Percentiles rank a stretch among this genome's conserved stretches.
Conservation (phyloP, 176 grass and related monocot genomes). For the Oryza glaberrima region DNA sequence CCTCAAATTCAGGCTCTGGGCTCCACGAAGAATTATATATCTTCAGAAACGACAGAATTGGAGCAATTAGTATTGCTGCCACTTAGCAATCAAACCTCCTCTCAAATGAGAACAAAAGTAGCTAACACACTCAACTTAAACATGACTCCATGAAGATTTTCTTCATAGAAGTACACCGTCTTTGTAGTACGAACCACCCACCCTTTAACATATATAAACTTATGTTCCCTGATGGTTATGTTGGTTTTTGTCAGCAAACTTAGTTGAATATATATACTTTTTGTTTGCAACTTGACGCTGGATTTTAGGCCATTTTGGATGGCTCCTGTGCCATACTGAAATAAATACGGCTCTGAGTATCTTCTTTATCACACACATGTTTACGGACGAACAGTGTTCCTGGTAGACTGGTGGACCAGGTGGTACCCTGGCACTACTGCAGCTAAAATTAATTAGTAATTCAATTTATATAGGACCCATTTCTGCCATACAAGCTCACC, state of each 20-base stretch:
- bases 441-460: conserved; percentile 24
- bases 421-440: conserved; percentile 13
- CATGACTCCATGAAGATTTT: conserved; percentile 9
- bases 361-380: conserved; percentile 16
- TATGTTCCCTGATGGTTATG: not conserved
- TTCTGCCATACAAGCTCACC: not conserved
- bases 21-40: conserved; percentile 37
- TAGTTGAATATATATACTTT: not conserved
- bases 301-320: conserved; percentile 31
- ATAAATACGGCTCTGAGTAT: not conserved
- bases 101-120: conserved; percentile 35
- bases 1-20: conserved; percentile 43
- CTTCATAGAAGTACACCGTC: not conserved
- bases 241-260: not conserved
- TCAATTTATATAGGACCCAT: conserved; percentile 40
- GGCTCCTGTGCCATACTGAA: not conserved
- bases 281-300: not conserved
- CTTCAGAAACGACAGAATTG: conserved; percentile 38
- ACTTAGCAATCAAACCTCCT: conserved; percentile 34
- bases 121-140: conserved; percentile 32
- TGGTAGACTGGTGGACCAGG: not conserved
- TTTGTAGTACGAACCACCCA: not conserved
- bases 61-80: not conserved
- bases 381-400: conserved; percentile 7
- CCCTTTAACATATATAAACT: not conserved